A percentile compares a stretch with the other conserved stretches of the same genome.
These are phyloP conservation scores for Fusarium sororula DNA, from an alignment of 2,329 filamentous ascomycete genomes.

Conservation along the genomic window DNA sequence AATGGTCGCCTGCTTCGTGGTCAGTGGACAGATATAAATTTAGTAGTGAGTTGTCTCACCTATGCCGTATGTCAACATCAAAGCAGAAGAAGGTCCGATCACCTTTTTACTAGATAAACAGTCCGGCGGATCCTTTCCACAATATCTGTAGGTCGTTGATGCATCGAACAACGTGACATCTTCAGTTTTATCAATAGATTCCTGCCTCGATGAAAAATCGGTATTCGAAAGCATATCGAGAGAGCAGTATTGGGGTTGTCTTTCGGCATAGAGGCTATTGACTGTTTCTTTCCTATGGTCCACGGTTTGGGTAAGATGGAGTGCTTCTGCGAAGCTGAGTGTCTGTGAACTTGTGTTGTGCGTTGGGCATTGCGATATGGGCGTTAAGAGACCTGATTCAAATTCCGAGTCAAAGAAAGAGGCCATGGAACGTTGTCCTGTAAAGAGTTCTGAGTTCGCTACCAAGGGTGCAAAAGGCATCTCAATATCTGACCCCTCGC, in stretches of 20 bases:
- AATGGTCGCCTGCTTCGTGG: fast-evolving
- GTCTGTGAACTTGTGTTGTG: fast-evolving
- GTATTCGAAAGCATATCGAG: neutral
- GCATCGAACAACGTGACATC: fast-evolving
- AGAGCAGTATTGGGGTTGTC: fast-evolving
- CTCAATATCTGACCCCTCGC: neutral
- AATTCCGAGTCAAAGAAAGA: fast-evolving
- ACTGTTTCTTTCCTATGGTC: fast-evolving
- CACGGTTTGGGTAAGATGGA: fast-evolving
- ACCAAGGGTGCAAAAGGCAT: fast-evolving
- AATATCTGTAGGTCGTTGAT: fast-evolving
- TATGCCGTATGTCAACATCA: fast-evolving
- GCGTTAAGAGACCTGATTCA: fast-evolving
- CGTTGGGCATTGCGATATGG: neutral
- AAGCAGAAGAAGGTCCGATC: fast-evolving
- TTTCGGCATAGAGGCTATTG: fast-evolving
- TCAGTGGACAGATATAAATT: fast-evolving
- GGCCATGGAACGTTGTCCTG: fast-evolving
- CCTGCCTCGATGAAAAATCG: fast-evolving
- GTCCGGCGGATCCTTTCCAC: fast-evolving
- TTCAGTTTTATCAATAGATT: fast-evolving
- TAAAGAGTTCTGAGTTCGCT: fast-evolving
- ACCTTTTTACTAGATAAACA: fast-evolving
- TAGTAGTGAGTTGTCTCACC: fast-evolving
- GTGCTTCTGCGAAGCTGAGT: neutral